Percentiles rank a stretch among this genome's conserved stretches.
phyloP scores from a whole-genome alignment of 2,329 filamentous ascomycete genomes.

The Ophiosphaerella korrae region DNA sequence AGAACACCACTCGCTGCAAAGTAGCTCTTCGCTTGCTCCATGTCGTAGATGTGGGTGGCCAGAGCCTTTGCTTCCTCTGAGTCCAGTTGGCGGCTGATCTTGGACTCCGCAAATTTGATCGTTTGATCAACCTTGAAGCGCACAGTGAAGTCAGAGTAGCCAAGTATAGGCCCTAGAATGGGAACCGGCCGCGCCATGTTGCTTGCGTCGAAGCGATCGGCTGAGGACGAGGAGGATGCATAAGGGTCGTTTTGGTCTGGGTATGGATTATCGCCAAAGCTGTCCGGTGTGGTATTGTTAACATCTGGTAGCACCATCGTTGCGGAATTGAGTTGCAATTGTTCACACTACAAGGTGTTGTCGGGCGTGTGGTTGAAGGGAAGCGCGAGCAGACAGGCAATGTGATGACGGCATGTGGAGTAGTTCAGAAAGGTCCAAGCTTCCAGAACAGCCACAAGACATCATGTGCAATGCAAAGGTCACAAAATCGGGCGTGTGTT shows the following conservation, averaged over 20 bases:
- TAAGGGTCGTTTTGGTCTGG: conserved; percentile 48
- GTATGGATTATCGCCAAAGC: conserved; percentile 38
- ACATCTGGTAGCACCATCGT: conserved; percentile 51
- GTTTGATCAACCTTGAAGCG: conserved; percentile 39
- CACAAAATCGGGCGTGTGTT: not conserved
- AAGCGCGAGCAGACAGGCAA: conserved; percentile 10
- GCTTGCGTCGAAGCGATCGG: conserved; percentile 43
- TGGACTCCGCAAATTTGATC: conserved; percentile 39
- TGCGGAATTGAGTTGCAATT: not conserved
- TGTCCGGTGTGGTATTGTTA: conserved; percentile 33
- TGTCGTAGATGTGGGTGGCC: conserved; percentile 47
- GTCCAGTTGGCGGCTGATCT: conserved; percentile 45
- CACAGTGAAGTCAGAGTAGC: conserved; percentile 31
- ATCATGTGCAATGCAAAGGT: not conserved
- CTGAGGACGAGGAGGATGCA: conserved; percentile 15
- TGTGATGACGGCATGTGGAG: conserved; percentile 34
- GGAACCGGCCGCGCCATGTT: conserved; percentile 45
- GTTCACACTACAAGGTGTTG: conserved; percentile 36
- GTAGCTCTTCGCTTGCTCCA: conserved; percentile 46
- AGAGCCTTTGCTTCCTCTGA: conserved; percentile 52
- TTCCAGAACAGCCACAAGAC: not conserved
- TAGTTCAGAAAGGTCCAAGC: conserved; percentile 11
- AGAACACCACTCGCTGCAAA: conserved; percentile 43
- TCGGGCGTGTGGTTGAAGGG: conserved; percentile 31
- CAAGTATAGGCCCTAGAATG: conserved; percentile 37